These are phyloP conservation scores for Fusarium euwallaceae DNA, from an alignment of 2,329 filamentous ascomycete species.

Conservation along the genomic window DNA sequence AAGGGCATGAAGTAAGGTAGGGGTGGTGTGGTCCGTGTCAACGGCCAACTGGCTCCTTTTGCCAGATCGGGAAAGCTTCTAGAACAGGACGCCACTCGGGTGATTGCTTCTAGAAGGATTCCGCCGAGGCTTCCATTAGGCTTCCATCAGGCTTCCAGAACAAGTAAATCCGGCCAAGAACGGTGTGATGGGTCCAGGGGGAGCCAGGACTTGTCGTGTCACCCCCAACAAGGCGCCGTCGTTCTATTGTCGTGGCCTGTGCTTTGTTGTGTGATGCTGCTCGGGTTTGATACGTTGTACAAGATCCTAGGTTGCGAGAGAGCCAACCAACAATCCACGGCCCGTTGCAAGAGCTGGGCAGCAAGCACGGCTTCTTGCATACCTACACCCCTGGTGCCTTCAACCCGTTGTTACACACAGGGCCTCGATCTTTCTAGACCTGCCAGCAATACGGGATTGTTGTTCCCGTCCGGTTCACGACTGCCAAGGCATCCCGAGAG, in stretches of 20 bases:
- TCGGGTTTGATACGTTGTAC: slow-evolving; percentile 1
- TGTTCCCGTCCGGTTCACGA: background rate
- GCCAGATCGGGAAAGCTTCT: slow-evolving; percentile 43
- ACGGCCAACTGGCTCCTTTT: slow-evolving; percentile 6
- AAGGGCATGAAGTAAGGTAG: slow-evolving; percentile 14
- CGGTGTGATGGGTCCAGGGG: slow-evolving; percentile 8
- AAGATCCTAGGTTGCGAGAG: background rate
- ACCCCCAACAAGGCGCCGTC: background rate
- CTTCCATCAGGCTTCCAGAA: slow-evolving; percentile 30
- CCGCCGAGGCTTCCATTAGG: slow-evolving; percentile 4
- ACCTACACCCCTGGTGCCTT: slow-evolving; percentile 1
- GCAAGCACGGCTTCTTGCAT: slow-evolving; percentile 14
- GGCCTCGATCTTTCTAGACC: slow-evolving; percentile 8
- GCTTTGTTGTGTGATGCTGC: slow-evolving; percentile 13
- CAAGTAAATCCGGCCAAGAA: slow-evolving; percentile 7
- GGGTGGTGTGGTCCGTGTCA: slow-evolving; percentile 37
- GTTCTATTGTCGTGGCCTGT: slow-evolving; percentile 14
- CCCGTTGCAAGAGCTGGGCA: slow-evolving; percentile 4
- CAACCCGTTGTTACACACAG: slow-evolving; percentile 1
- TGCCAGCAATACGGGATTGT: slow-evolving; percentile 3
- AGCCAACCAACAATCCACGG: background rate
- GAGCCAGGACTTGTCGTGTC: slow-evolving; percentile 12
- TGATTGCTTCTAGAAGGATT: slow-evolving; percentile 41
- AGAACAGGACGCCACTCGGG: slow-evolving; percentile 37
- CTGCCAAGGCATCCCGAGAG: background rate